Conservation (phyloP, 2,329 filamentous ascomycete species). For the Berkeleyomyces rouxiae region DNA sequence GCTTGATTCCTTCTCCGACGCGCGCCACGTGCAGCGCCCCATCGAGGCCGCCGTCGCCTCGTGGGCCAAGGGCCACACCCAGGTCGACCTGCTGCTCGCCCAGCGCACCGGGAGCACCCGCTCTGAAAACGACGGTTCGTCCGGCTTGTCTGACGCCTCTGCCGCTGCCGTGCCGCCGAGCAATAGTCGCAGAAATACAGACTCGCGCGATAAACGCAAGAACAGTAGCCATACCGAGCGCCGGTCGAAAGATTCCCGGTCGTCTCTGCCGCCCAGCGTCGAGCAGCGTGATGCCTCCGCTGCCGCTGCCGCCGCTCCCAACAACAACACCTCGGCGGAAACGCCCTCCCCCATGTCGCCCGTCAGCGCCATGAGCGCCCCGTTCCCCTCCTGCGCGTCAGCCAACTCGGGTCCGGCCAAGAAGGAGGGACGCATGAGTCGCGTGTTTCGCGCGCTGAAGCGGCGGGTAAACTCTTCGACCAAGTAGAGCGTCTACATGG, state of each 20-base stretch:
- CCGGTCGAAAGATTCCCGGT: not conserved
- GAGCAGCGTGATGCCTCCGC: not conserved
- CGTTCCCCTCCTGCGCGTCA: not conserved
- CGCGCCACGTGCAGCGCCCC: not conserved
- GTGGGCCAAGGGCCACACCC: slow-evolving; percentile 9
- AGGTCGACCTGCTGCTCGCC: slow-evolving; percentile 7
- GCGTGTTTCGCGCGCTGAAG: slow-evolving; percentile 8
- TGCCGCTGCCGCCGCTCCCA: not conserved
- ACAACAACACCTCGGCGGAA: not conserved
- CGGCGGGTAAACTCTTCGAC: not conserved
- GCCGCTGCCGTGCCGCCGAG: not conserved
- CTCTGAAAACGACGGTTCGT: slow-evolving; percentile 2
- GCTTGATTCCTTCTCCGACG: slow-evolving; percentile 1
- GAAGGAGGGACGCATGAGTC: not conserved
- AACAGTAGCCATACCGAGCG: not conserved
- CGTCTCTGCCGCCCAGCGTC: not conserved
- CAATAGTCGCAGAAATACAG: not conserved
- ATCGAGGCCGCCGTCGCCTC: slow-evolving; percentile 10
- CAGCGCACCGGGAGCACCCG: not conserved
- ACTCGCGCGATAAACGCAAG: slow-evolving; percentile 1
- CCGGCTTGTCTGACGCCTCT: not conserved
- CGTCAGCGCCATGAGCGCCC: not conserved
- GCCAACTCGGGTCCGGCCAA: not conserved
- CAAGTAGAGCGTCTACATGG: not conserved
- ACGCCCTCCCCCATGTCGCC: not conserved